Percentiles rank a stretch among this genome's conserved stretches.
Evolutionary conservation across 2,329 filamentous ascomycete genomes (phyloP).

Genomic region (Dactylellina haptotyla): DNA sequence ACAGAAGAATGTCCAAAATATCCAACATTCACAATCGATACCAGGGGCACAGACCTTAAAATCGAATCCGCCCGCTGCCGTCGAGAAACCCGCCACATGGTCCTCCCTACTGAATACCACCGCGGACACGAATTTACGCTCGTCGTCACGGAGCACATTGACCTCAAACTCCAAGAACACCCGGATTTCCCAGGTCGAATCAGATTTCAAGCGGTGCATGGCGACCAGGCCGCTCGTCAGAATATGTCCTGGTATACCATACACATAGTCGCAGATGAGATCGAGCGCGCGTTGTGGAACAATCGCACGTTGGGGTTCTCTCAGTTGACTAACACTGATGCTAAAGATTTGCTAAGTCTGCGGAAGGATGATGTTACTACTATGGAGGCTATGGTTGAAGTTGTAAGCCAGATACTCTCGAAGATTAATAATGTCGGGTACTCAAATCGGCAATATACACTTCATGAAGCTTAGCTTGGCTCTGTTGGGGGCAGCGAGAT

Average conservation of each 20-base stretch:
- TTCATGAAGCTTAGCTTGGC: conserved; percentile 13
- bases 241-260: conserved; percentile 50
- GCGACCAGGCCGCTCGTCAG: conserved; percentile 15
- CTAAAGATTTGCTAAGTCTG: conserved; percentile 36
- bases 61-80: conserved; percentile 21
- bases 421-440: conserved; percentile 52
- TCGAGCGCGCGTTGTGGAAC: conserved; percentile 41
- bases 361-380: conserved; percentile 22
- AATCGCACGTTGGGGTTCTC: conserved; percentile 19
- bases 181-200: conserved; percentile 19
- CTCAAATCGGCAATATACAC: conserved; percentile 42
- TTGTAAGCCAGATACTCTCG: conserved; percentile 37
- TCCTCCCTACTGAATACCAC: conserved; percentile 36
- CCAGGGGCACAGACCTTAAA: conserved; percentile 17
- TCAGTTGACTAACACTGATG: conserved; percentile 26
- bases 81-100: conserved; percentile 41
- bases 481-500: neutral
- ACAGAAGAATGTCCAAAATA: conserved; percentile 22
- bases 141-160: conserved; percentile 46
- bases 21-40: conserved; percentile 25
- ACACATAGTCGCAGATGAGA: conserved; percentile 28
- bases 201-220: conserved; percentile 28
- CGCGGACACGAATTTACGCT: conserved; percentile 47
- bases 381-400: conserved; percentile 28
- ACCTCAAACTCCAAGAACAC: conserved; percentile 31